Evolutionary conservation across 2,329 filamentous ascomycete genomes (phyloP).

Genomic region (Graphiopsis chlorocephala): DNA sequence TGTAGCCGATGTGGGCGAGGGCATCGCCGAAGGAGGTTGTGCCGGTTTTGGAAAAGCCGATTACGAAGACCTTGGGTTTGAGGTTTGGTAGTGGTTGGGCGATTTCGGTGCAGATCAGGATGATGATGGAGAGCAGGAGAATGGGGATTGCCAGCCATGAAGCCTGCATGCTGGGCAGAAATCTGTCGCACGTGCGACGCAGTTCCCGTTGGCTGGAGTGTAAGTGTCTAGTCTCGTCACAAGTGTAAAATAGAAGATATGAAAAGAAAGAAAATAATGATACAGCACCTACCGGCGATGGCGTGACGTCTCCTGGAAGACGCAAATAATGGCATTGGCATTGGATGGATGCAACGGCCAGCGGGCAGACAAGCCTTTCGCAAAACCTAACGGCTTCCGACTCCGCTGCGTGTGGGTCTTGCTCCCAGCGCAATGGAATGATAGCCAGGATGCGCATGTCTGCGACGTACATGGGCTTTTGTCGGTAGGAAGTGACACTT

Average conservation of each 20-base stretch:
- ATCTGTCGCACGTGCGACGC: neutral
- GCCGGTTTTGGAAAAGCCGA: constrained; percentile 33
- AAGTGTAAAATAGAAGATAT: neutral
- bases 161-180: constrained; percentile 8
- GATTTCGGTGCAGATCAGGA: constrained; percentile 22
- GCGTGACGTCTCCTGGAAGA: constrained; percentile 3
- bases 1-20: constrained; percentile 29
- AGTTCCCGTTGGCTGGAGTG: neutral
- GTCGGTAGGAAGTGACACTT: neutral
- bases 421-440: neutral
- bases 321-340: neutral
- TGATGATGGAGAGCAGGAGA: constrained; percentile 18
- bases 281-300: neutral
- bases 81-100: constrained; percentile 24
- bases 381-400: neutral
- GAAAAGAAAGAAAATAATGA: neutral
- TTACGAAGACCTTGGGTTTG: constrained; percentile 32
- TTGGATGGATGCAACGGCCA: neutral
- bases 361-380: neutral
- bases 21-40: constrained; percentile 33
- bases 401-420: constrained; percentile 3
- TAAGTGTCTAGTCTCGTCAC: neutral
- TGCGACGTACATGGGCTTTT: neutral
- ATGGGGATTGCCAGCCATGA: constrained; percentile 9
- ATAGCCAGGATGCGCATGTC: neutral